These are phyloP conservation scores for Pythium pyrilobum DNA, from an alignment of 352 stramenopile genomes.

Conservation along the genomic window DNA sequence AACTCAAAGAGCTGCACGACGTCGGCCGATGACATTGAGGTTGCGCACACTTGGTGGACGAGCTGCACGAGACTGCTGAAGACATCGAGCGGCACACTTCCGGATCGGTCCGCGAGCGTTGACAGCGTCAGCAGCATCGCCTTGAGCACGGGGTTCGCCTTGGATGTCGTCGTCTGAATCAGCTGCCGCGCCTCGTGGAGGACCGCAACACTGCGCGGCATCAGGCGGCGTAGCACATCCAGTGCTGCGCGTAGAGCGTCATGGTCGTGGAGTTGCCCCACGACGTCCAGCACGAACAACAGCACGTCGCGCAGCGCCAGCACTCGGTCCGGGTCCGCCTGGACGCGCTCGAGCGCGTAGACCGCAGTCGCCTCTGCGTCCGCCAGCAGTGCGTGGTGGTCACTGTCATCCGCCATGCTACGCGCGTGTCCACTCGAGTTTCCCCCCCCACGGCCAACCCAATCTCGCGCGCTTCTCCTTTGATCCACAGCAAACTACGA, in stretches of 20 bases:
- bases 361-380: constrained; percentile 14
- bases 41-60: constrained; percentile 35
- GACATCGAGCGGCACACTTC: constrained; percentile 19
- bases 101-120: constrained; percentile 27
- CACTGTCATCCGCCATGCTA: not conserved
- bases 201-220: constrained; percentile 7
- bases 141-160: constrained; percentile 35
- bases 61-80: constrained; percentile 40
- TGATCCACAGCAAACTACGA: too few relatives aligned
- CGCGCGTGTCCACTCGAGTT: not conserved
- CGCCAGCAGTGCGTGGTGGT: not conserved
- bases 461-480: too few relatives aligned
- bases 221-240: constrained; percentile 3
- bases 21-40: constrained; percentile 54
- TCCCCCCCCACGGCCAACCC: too few relatives aligned
- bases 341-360: not conserved
- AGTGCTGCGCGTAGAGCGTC: not conserved
- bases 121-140: constrained; percentile 39
- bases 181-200: constrained; percentile 16
- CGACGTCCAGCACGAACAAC: constrained; percentile 10
- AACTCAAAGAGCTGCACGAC: constrained; percentile 73
- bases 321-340: constrained; percentile 13
- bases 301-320: constrained; percentile 17
- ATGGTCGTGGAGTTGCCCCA: constrained; percentile 4
- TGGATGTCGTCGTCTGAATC: constrained; percentile 4